Base-by-base conservation (phyloP, 495 filamentous ascomycete genomes). In the Parathielavia appendiculata region DNA sequence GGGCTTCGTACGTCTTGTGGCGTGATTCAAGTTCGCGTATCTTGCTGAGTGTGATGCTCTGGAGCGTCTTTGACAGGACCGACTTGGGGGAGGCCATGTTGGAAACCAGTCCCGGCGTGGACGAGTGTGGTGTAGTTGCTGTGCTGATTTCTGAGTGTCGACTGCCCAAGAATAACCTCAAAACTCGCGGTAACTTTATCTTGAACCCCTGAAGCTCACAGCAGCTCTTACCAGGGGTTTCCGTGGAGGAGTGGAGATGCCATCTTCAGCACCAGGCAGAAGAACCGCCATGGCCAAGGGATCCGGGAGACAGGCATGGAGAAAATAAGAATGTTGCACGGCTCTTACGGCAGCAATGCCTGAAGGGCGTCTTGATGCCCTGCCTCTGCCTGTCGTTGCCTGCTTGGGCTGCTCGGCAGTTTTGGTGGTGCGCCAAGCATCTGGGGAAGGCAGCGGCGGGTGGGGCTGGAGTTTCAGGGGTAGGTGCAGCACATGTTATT, bases 21-120 rank as follows among this genome's bases (percentile, higher is more conserved):
- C 86, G 80, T 54, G 85, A 84, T 12, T 79, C 76, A 14, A 87
- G 74, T 54, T 85, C 83, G 7, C 68, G 74, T 62, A 87, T 81
- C 67, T 88, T 88, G 57, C 80, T 85, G 50, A 71, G 62, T 16
- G 84, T 87, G 69, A 88, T 85, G 43, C 81, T 84, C 61, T 81
- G 76, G 34, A 88, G 74, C 14, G 84, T 86, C 64, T 83, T 78
- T 16, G 83, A 84, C 45, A 86, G 64, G 40, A 71, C 69, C 0
- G 67, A 67, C 30, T 60, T 63, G 22, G 71, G 64, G n/a, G 69
- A 62, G 10, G 71, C 62, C 71, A 72, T 75, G 57, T 38, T 50
- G 16, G 23, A 32, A 39, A 9, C 9, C 13, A 4, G 23, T 14
- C 34, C n/a, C n/a, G n/a, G n/a, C n/a, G n/a, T n/a, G n/a, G n/a